Conservation (phyloP, 2,329 filamentous ascomycete genomes). For the Celoporthe dispersa region DNA sequence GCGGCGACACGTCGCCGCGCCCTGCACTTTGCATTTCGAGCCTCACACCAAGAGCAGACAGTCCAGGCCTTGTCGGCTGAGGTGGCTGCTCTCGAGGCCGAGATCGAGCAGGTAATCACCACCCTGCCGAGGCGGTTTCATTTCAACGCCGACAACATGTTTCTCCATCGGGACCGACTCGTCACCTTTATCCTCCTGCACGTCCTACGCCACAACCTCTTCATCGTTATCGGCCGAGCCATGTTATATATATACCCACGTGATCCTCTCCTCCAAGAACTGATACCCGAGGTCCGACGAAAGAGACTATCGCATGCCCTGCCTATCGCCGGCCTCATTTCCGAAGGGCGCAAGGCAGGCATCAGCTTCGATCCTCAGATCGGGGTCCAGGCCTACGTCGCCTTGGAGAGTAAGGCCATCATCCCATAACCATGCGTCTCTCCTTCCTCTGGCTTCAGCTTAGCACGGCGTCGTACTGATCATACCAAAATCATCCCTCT, state of each 20-base stretch:
- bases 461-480: neutral
- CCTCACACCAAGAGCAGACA: conserved; percentile 29
- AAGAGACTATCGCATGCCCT: conserved; percentile 28
- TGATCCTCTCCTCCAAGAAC: neutral
- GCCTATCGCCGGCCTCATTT: conserved; percentile 25
- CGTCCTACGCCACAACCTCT: conserved; percentile 30
- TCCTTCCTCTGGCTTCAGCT: neutral
- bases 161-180: conserved; percentile 29
- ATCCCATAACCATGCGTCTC: neutral
- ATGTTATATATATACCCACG: conserved; percentile 18
- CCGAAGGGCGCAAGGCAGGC: conserved; percentile 24
- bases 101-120: conserved; percentile 23
- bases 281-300: conserved; percentile 20
- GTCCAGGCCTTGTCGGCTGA: conserved; percentile 22
- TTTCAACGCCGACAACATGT: conserved; percentile 28
- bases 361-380: conserved; percentile 26
- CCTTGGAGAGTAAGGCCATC: conserved; percentile 26
- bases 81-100: conserved; percentile 26
- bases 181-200: conserved; percentile 29
- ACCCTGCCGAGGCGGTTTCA: conserved; percentile 24
- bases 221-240: conserved; percentile 25
- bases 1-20: conserved; percentile 27
- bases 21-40: conserved; percentile 30
- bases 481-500: too few species aligned
- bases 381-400: conserved; percentile 30